These are phyloP conservation scores for Fusarium annulatum DNA, from an alignment of 2,329 filamentous ascomycete genomes.

Conservation along the genomic window DNA sequence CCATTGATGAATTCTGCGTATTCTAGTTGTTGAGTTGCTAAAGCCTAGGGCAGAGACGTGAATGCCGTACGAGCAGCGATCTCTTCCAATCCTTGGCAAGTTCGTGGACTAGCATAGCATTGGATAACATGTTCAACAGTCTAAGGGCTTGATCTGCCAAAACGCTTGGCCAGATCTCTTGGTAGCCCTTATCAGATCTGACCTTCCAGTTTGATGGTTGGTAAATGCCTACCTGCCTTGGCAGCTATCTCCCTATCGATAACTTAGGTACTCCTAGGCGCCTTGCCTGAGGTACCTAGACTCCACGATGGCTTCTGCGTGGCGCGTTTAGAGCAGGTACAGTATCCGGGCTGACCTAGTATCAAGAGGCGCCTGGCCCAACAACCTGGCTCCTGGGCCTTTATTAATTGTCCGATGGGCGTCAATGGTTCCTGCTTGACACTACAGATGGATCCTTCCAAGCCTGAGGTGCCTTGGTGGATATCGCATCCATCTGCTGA, in stretches of 20 bases:
- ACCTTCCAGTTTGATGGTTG: background rate
- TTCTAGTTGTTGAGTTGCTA: background rate
- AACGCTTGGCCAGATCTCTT: background rate
- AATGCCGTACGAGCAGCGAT: background rate
- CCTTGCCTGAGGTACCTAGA: background rate
- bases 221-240: background rate
- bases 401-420: background rate
- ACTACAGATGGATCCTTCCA: background rate
- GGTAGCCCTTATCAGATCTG: background rate
- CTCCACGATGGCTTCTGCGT: constrained; percentile 20
- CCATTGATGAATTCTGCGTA: background rate
- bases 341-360: background rate
- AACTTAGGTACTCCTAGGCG: too few species aligned
- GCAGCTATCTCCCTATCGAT: background rate
- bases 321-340: constrained; percentile 6
- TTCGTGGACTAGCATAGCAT: background rate
- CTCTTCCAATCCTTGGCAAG: background rate
- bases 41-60: background rate
- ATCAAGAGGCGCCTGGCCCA: constrained; percentile 11
- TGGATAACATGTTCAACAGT: background rate
- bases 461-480: background rate
- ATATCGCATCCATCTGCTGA: background rate
- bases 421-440: background rate
- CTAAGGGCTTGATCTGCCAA: background rate
- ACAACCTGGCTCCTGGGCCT: constrained; percentile 18